A percentile compares a stretch with the other conserved stretches of the same genome.
These are phyloP conservation scores for Tympanopsis confertula DNA, from an alignment of 2,329 filamentous ascomycete genomes.

Conservation along the genomic window DNA sequence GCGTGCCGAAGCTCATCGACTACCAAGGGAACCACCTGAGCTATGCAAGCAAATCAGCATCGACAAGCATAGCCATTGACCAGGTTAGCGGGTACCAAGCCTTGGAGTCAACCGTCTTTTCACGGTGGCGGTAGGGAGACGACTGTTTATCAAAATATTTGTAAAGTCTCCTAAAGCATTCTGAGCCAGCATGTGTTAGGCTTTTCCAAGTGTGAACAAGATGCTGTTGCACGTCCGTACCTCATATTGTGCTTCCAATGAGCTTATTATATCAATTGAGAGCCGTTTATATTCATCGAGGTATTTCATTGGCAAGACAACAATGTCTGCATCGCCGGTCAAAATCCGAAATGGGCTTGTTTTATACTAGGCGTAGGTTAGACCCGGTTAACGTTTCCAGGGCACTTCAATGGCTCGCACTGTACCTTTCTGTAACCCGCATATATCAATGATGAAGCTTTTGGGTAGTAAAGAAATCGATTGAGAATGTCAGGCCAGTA, in stretches of 20 bases:
- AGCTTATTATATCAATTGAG: not conserved
- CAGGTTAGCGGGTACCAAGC: no score
- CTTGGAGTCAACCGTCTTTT: not conserved
- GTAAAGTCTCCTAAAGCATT: not conserved
- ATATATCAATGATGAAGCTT: not conserved
- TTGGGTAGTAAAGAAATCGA: not conserved
- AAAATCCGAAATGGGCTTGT: not conserved
- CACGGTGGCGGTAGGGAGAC: not conserved
- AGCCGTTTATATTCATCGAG: not conserved
- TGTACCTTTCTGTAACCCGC: not conserved
- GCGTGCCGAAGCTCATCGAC: conserved; percentile 3
- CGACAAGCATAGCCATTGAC: no score
- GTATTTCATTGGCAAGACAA: not conserved
- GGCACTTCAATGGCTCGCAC: no score
- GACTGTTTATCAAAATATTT: not conserved
- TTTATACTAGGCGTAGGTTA: not conserved
- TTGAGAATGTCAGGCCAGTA: not conserved
- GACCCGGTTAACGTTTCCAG: no score
- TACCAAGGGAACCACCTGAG: not conserved
- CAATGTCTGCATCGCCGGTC: not conserved
- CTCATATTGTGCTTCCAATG: not conserved
- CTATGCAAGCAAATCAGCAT: not conserved
- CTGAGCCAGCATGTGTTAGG: not conserved
- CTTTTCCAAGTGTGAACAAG: not conserved
- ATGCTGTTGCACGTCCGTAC: not conserved